Evolutionary conservation across 768 basidiomycete genomes (phyloP), one percentile per base, ranked within the genome.

Genomic region (Rhodosporidiobolus sp.): DNA sequence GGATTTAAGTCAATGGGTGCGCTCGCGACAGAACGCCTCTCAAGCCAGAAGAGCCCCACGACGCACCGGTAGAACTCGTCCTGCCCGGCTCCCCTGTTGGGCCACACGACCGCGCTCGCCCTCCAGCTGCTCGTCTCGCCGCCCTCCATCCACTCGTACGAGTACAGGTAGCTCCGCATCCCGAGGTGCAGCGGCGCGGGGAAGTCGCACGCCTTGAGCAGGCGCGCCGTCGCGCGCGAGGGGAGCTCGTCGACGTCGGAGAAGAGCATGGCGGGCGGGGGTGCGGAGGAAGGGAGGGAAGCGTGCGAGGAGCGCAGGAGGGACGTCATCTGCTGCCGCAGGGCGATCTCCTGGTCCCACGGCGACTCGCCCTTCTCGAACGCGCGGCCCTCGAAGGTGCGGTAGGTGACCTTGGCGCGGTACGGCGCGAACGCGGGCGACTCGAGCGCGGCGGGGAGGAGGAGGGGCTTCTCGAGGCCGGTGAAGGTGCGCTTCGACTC

Each of bases 221-320:
- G 82, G 49, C 81, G 77, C 24, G 87, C 77, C 34, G 87, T 85
- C 68, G 86, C 84, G 17, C 80, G 79, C 1, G 85, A 82, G 8
- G 87, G 87, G 54, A 89, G 84, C 79, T 89, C 88, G 77, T 88
- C 87, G 20, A 87, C 79, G 77, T 88, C 87, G 14, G 86, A 85
- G 84, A 88, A 87, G 65, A 79, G 22, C 66, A 88, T 79, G 50
- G 88, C 85, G 52, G 88, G 81, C n/a, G 81, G 79, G 54, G 82
- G 76, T 63, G 11, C 79, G 59, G 14, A 16, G 10, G 11, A 28
- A 11, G 46, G 82, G 70, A 35, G 82, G 80, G 30, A 74, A 73
- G 73, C 65, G n/a, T 85, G 81, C 55, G 85, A 81, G 22, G 74
- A 68, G 32, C 79, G 81, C 12, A 88, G 81, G 57, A 87, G 79